Conservation (phyloP, 345 rosid species). For the Capsella bursapastoris region DNA sequence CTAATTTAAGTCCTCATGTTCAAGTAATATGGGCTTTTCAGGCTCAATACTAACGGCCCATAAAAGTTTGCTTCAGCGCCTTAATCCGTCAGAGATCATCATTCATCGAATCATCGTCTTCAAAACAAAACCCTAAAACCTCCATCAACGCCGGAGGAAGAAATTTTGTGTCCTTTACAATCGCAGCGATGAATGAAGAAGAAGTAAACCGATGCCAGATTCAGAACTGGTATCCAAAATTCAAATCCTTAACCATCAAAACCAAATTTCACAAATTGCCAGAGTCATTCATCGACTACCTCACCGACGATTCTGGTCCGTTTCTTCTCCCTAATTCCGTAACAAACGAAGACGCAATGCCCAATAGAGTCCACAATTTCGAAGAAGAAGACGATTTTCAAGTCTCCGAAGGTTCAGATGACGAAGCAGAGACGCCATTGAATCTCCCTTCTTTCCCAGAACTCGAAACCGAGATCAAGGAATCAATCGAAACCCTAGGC, state of each 20-base stretch:
- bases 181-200: constrained; percentile 60
- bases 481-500: constrained; percentile 71
- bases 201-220: constrained; percentile 82
- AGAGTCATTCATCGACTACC: constrained; percentile 71
- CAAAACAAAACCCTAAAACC: constrained; percentile 1
- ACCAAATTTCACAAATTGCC: constrained; percentile 78
- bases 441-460: constrained; percentile 69
- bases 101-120: background rate
- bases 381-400: constrained; percentile 70
- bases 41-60: constrained; percentile 13
- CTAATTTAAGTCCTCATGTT: too few species aligned
- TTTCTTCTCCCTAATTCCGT: constrained; percentile 72
- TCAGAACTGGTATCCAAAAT: constrained; percentile 88
- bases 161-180: background rate
- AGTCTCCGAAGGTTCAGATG: constrained; percentile 65
- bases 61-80: background rate
- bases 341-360: constrained; percentile 70
- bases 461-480: constrained; percentile 63
- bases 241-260: constrained; percentile 65
- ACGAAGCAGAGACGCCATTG: constrained; percentile 59
- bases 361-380: constrained; percentile 70
- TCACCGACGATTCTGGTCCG: constrained; percentile 74
- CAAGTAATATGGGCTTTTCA: background rate
- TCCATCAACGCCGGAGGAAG: constrained; percentile 15
- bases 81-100: background rate